These are phyloP conservation scores for Boletus subcaerulescens DNA, from an alignment of 768 basidiomycete genomes.

Conservation along the genomic window DNA sequence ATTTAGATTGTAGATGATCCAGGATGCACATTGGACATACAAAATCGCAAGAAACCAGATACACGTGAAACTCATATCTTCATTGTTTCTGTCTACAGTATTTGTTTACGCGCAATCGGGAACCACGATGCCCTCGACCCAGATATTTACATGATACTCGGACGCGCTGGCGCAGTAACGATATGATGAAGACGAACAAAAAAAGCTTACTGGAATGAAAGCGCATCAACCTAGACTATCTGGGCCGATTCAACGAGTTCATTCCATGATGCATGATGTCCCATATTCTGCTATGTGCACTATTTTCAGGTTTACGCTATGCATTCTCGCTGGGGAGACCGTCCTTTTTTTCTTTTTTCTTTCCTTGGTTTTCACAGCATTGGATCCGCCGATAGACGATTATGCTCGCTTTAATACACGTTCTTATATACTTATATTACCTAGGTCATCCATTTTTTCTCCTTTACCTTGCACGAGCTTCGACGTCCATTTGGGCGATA, in stretches of 20 bases:
- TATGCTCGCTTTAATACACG: conserved; percentile 22
- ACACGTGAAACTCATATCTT: background rate
- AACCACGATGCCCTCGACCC: background rate
- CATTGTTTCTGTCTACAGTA: background rate
- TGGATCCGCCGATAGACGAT: conserved; percentile 5
- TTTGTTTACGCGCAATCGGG: background rate
- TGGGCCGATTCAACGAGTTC: background rate
- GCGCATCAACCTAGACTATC: background rate
- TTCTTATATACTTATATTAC: conserved; percentile 16
- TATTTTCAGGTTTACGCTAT: background rate
- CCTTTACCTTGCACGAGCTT: background rate
- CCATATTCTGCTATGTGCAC: conserved; percentile 1
- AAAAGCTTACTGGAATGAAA: background rate
- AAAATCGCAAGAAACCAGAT: background rate
- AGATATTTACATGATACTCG: conserved; percentile 1
- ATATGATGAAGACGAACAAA: conserved; percentile 11
- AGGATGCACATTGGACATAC: background rate
- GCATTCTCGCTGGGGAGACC: conserved; percentile 10
- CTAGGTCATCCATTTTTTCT: background rate
- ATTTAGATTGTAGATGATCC: conserved; percentile 7
- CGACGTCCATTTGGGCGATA: background rate
- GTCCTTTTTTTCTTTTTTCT: background rate
- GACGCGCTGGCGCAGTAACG: conserved; percentile 21
- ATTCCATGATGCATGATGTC: background rate
- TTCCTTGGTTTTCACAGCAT: background rate